Base-by-base conservation (phyloP, 2,329 filamentous ascomycete genomes). In the Trichoderma sp. region DNA sequence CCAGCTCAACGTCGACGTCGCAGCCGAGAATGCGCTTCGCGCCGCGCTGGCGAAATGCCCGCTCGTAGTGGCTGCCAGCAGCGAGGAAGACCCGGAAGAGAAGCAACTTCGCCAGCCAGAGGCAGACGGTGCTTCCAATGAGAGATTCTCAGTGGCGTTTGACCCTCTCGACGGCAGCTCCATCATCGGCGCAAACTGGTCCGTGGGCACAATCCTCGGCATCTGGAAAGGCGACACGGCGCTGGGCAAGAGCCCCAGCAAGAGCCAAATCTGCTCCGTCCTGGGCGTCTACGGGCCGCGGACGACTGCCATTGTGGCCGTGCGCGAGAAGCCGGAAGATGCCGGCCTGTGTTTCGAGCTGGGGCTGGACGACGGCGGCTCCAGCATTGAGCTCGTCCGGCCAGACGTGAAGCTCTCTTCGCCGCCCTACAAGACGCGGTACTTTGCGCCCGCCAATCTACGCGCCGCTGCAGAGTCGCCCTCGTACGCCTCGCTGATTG, bases 151-250 rank as follows among this genome's bases (percentile, higher is more conserved):
- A 0, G 77, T 89, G 10, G 87, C 86, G 0, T 90, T 90, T 72
- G 88, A 90, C 72, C 88, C 88, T 0, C 82, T 90, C 0, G 88
- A 90, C 72, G 88, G 88, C 13, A 87, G 85, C 76, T 89, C 85
- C 70, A 87, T 88, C 73, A 86, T 88, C 54, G 84, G 80, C 0
- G 81, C 86, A 1, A 87, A 87, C 74, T 88, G 85, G 85, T 81
- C 84, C 0, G 86, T 88, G 10, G 86, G 86, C 26, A 83, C 86
- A 58, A 90, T 90, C 70, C 77, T 89, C 18, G 87, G 87, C 8
- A 77, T 90, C 49, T 90, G 88, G 86, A 81, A 83, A 34, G 85
- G 85, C 2, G 46, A 72, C 0, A 81, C 83, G 0, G 83, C 84
- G 0, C 78, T 88, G 1, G 71, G 74, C 2, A 79, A 81, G 61